Evolutionary conservation across 306 rosid species (phyloP), one percentile per base, ranked within the genome.

Genomic region (Cucumis melo): DNA sequence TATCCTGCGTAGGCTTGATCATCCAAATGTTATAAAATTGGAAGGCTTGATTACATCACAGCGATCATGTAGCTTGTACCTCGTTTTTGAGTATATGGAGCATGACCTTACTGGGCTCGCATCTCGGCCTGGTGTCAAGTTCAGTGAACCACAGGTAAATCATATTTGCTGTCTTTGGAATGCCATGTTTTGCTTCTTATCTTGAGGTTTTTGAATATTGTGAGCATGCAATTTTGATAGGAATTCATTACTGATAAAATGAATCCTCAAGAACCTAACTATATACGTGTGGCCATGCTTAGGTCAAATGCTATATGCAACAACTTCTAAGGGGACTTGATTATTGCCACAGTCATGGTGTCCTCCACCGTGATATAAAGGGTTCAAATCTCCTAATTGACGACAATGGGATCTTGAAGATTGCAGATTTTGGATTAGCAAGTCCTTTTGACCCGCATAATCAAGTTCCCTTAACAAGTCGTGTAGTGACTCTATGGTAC

Each of bases 321-420:
- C 98, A 93, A 83, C 98, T 93, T 87, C 85, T 93, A 61, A 88
- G 91, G 66, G 98, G 97, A 62, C 87, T 93, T 78, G 83, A 91
- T 71, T 91, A 93, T 85, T 93, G 97, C 80, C 98, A 93, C 80
- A 86, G 88, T 61, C 90, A 76, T 16, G 98, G 98, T 78, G 85
- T 93, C 75, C 84, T 93, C 88, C 98, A 93, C 70, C 98, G 98
- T 48, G 98, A 93, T 85, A 93, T 93, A 87, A 93, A 93, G 90
- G 97, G 98, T 42, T 90, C 98, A 71, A 93, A 93, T 87, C 98
- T 93, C 81, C 96, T 93, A 38, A 74, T 93, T 54, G 91, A 91
- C 81, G 82, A 90, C 56, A 84, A 80, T 77, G 98, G 98, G 75
- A 75, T 83, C 82, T 87, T 93, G 83, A 93, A 93, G 87, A 93